Evolutionary conservation across 805 yeast species (phyloP), one percentile per base, ranked within the genome.

Genomic region (Wickerhamomyces subpelliculosus): DNA sequence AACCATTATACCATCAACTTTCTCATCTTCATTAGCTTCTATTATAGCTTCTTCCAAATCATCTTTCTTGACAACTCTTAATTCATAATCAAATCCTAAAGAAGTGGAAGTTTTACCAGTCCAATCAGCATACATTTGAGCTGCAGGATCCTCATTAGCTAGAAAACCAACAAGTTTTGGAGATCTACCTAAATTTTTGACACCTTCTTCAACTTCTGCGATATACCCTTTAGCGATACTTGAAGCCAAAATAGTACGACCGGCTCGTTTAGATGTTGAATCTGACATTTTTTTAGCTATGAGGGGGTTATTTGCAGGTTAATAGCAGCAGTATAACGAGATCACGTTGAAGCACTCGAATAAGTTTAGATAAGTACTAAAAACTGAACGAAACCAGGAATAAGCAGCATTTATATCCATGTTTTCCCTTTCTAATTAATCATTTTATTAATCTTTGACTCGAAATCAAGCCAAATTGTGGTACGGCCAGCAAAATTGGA

Each of bases 61-160:
- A 48, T 93, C 96, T 57, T 84, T 87, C 48, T 73, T 75, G 16
- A 66, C 67, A 16, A 83, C 79, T 50, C 77, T 73, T 46, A 93
- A 65, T 57, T 88, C 90, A 59, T 86, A 93, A 26, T 74, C 65
- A 64, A 93, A 88, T 0, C 98, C 98, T 41, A 88, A 64, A 17
- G 84, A 79, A 53, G 78, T 82, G 48, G 93, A 78, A 1, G 97
- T 90, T 57, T 87, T 89, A 22, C 83, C 84, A 0, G 98, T 90
- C 96, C 97, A 93, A 35, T 78, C 80, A 34, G 98, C 97, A 59
- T 93, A 93, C 84, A 84, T 84, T 53, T 74, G 73, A 6, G 96
- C 97, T 11, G 97, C 96, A 3, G 97, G 97, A 52, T 93, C 98
- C 13, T 72, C 68, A 59, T 93, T 93, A 13, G 97, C 97, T 30